Base-by-base conservation (phyloP, 306 rosid genomes). In the Dicorynia guianensis region DNA sequence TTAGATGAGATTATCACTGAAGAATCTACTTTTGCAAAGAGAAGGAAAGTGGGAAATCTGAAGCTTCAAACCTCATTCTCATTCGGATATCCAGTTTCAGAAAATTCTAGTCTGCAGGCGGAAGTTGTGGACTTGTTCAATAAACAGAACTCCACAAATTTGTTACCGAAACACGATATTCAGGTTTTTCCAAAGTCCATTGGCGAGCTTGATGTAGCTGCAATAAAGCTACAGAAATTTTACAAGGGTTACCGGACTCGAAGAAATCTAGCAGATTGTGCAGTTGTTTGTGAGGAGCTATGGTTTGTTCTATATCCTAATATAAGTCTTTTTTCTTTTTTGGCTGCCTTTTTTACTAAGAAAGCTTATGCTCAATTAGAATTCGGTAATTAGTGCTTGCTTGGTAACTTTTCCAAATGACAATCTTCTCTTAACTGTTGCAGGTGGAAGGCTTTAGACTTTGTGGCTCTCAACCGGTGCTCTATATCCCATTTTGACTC, bases 361-460 rank as follows among this genome's bases (percentile, higher is more conserved):
- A 25, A 38, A 25, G 47, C 42, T 18, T 6, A 1, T 5, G 46
- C 52, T 25, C 35, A 17, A 14, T 47, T 14, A 25, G 25, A 33
- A 18, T 35, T 35, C 34, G 0, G 49, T 17, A 11, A n/a, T 13
- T 43, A 14, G 30, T 76, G 12, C 10, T 6, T 11, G 9, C 12
- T 14, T 12, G 30, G 30, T 25, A 49, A 49, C 55, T 49, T 49
- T 3, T 19, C 17, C 17, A 40, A 40, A 19, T 69, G 4, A 69
- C 25, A 13, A 9, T 19, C 1, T 20, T 11, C 5, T 77, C 59
- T 43, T 20, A 38, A 47, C 57, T 76, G 7, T 72, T 72, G 71
- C 14, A 93, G 98, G 97, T 87, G 97, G 98, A 89, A 87, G 71
- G 97, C 93, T 39, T 81, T 91, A 48, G 97, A 91, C 69, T 88